These are phyloP conservation scores for Colletotrichum sp. DNA, from an alignment of 2,329 filamentous ascomycete species.

Conservation along the genomic window DNA sequence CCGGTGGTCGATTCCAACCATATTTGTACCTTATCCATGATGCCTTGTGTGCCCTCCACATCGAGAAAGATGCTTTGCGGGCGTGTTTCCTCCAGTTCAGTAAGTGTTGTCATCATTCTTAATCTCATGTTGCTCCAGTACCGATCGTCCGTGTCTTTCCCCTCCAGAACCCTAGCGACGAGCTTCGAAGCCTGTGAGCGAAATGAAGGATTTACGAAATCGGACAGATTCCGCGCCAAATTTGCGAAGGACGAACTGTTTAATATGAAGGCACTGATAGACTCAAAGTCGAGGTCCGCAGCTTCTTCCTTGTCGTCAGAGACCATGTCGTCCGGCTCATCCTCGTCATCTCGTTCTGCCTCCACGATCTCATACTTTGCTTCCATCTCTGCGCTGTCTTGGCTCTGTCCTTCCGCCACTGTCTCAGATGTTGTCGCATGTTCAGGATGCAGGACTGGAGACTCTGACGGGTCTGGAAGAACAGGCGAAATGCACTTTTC, in stretches of 20 bases:
- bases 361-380: background rate
- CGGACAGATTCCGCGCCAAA: background rate
- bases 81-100: background rate
- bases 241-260: background rate
- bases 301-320: background rate
- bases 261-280: background rate
- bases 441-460: background rate
- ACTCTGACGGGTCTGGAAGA: background rate
- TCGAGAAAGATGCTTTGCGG: background rate
- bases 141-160: background rate
- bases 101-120: background rate
- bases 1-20: background rate
- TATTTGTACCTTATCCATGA: background rate
- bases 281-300: background rate
- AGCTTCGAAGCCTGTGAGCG: background rate
- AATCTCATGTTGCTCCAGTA: background rate
- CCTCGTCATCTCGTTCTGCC: background rate
- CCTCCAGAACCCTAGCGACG: background rate
- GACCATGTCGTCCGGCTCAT: background rate
- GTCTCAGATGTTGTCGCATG: accelerated
- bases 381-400: background rate
- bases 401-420: accelerated
- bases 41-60: background rate
- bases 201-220: background rate
- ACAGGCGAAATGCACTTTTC: background rate